These are phyloP conservation scores for Fomitopsis serialis DNA, from an alignment of 768 basidiomycete genomes.

Conservation along the genomic window DNA sequence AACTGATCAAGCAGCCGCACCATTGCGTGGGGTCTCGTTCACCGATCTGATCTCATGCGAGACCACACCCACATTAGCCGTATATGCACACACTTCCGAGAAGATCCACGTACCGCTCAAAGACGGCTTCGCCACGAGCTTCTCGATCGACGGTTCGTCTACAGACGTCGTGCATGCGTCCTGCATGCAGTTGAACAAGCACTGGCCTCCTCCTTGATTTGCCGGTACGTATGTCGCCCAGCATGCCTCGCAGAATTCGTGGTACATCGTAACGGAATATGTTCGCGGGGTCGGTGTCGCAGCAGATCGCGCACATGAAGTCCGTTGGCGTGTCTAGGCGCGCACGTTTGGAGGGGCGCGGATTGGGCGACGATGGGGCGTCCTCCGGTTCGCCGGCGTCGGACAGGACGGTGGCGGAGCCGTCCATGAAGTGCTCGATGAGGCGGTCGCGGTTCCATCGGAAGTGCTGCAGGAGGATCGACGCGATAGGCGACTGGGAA, in stretches of 20 bases:
- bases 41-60: too few species aligned
- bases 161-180: constrained; percentile 63
- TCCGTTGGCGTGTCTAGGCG: constrained; percentile 26
- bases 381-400: constrained; percentile 28
- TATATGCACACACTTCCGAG: too few species aligned
- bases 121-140: constrained; percentile 40
- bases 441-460: constrained; percentile 95
- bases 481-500: constrained; percentile 60
- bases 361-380: constrained; percentile 7
- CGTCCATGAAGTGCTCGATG: constrained; percentile 96
- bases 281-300: constrained; percentile 47
- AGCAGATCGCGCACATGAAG: constrained; percentile 92
- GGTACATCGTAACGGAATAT: constrained; percentile 77
- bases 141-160: constrained; percentile 51
- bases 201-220: constrained; percentile 78
- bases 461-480: constrained; percentile 76
- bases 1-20: too few species aligned
- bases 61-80: too few species aligned
- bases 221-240: constrained; percentile 75
- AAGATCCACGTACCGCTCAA: constrained; percentile 11
- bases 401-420: constrained; percentile 59
- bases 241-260: constrained; percentile 78
- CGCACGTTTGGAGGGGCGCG: constrained; percentile 21
- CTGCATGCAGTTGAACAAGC: constrained; percentile 72
- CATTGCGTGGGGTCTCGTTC: too few species aligned